Conservation (phyloP, 2,329 filamentous ascomycete genomes). For the Geosmithia putterillii region DNA sequence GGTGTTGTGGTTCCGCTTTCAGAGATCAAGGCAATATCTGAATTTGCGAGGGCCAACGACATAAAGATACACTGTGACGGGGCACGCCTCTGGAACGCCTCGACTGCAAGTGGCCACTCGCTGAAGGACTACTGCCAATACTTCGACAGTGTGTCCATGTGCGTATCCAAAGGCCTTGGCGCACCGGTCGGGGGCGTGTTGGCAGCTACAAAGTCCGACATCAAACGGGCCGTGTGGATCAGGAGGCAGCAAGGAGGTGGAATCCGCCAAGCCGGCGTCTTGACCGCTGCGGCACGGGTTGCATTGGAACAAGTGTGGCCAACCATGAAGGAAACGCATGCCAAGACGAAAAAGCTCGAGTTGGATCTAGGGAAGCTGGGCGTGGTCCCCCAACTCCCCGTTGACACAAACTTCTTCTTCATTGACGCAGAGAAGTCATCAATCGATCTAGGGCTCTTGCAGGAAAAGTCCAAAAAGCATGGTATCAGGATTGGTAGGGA, state of each 20-base stretch:
- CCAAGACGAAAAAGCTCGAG: conserved; percentile 8
- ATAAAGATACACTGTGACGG: conserved; percentile 65
- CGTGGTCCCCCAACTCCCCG: conserved; percentile 11
- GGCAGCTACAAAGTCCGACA: conserved; percentile 30
- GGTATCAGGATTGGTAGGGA: background rate
- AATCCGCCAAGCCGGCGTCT: conserved; percentile 55
- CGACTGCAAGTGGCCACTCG: conserved; percentile 50
- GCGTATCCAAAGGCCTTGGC: conserved; percentile 67
- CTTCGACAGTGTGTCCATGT: conserved; percentile 63
- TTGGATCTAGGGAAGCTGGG: conserved; percentile 6
- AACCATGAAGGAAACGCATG: conserved; percentile 8
- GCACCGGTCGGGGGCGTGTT: conserved; percentile 67
- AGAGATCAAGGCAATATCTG: conserved; percentile 54
- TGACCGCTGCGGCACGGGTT: conserved; percentile 55
- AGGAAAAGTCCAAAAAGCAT: conserved; percentile 2
- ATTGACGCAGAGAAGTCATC: conserved; percentile 7
- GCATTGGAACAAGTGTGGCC: conserved; percentile 32
- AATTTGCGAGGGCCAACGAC: conserved; percentile 43
- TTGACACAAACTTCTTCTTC: conserved; percentile 14
- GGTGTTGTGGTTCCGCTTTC: conserved; percentile 63
- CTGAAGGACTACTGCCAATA: conserved; percentile 51
- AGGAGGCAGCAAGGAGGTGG: conserved; percentile 63
- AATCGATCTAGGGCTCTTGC: background rate
- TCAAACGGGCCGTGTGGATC: conserved; percentile 22
- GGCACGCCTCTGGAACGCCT: conserved; percentile 64